phyloP scores from a whole-genome alignment of 177 flowering plant genomes.

The Telopea speciosissima region DNA sequence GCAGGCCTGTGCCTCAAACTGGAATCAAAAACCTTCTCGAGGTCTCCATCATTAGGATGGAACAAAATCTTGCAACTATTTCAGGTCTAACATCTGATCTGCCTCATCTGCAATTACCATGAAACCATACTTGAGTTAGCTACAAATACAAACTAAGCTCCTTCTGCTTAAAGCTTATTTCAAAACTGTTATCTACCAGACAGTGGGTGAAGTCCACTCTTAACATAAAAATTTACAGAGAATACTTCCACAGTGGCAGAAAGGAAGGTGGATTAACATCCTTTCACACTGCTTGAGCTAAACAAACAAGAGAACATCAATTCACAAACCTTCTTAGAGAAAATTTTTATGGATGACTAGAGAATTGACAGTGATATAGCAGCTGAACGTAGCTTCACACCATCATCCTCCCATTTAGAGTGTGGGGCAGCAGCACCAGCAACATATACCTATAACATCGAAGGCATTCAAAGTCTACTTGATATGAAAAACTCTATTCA shows the following conservation, averaged over 20 bases:
- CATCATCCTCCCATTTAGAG: conserved; percentile 77
- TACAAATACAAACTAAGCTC: too few relatives aligned
- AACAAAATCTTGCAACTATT: not conserved
- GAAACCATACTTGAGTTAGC: not conserved
- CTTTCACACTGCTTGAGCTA: not conserved
- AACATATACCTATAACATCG: conserved; percentile 44
- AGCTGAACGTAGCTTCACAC: conserved; percentile 86
- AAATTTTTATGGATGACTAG: conserved; percentile 17
- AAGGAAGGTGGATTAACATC: not conserved
- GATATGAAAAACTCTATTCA: not conserved
- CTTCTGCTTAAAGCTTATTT: too few relatives aligned
- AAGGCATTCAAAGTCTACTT: not conserved
- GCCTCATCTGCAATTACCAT: not conserved
- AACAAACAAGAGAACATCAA: not conserved
- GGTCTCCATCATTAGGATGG: not conserved
- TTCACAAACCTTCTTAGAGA: conserved; percentile 17
- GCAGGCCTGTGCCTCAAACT: not conserved
- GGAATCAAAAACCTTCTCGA: not conserved
- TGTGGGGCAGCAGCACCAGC: conserved; percentile 88
- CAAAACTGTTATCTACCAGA: too few relatives aligned
- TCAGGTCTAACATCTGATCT: not conserved
- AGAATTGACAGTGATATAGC: conserved; percentile 73
- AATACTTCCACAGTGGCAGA: not conserved
- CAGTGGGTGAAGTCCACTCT: too few relatives aligned
- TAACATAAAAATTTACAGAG: too few relatives aligned